Percentiles rank a stretch among this genome's conserved stretches.
These are phyloP conservation scores for Cenococcum geophilum DNA, from an alignment of 495 filamentous ascomycete genomes.

Conservation along the genomic window DNA sequence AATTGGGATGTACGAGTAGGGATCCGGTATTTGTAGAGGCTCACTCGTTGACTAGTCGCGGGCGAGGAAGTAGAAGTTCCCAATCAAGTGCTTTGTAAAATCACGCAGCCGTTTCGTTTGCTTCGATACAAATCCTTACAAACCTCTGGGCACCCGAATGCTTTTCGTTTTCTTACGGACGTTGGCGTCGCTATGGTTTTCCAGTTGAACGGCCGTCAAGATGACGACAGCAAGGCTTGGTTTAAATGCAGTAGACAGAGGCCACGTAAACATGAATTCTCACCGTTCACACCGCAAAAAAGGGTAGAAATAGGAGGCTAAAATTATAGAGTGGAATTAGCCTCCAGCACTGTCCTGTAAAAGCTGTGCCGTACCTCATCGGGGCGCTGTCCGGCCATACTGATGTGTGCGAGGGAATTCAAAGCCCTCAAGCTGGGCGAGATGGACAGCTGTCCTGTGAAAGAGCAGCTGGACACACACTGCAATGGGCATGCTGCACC, in stretches of 20 bases:
- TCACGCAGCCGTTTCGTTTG: not conserved
- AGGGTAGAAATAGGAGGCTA: too few relatives aligned
- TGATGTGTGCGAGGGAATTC: too few relatives aligned
- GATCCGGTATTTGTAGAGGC: not conserved
- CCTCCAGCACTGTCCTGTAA: too few relatives aligned
- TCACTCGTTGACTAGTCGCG: not conserved
- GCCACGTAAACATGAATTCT: not conserved
- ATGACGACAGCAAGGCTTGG: not conserved
- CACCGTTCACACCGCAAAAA: too few relatives aligned
- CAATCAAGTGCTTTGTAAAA: not conserved
- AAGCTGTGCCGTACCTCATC: too few relatives aligned
- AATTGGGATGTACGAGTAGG: slow-evolving; percentile 5
- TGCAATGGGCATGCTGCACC: too few relatives aligned
- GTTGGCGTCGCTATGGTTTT: not conserved
- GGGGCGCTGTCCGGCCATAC: too few relatives aligned
- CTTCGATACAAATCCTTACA: not conserved
- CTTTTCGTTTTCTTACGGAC: not conserved
- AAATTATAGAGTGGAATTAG: too few relatives aligned
- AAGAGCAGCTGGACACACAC: too few relatives aligned
- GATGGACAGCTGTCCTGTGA: too few relatives aligned
- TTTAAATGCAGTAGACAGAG: not conserved
- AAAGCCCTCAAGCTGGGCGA: too few relatives aligned
- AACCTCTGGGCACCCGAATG: not conserved
- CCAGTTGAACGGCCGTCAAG: not conserved
- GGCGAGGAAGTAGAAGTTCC: not conserved